A percentile compares a stretch with the other conserved stretches of the same genome.
phyloP scores from a whole-genome alignment of 768 basidiomycete species.

The Suillus subluteus region DNA sequence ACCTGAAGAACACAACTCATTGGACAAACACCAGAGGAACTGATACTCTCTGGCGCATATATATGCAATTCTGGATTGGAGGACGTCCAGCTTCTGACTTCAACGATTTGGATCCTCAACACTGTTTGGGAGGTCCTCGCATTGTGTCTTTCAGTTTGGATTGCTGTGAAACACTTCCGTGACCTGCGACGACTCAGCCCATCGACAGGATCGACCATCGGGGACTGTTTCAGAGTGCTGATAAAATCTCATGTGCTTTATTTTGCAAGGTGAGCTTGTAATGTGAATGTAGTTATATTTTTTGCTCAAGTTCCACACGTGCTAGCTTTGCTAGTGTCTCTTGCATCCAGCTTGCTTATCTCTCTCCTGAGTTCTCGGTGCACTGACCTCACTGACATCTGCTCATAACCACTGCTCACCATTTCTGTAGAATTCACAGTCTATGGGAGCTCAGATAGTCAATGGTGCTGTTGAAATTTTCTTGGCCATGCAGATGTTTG shows the following conservation, averaged over 20 bases:
- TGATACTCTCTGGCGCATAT: not conserved
- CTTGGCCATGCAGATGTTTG: too few relatives aligned
- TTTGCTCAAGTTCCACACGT: too few relatives aligned
- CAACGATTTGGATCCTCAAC: not conserved
- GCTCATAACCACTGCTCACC: too few relatives aligned
- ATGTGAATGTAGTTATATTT: not conserved
- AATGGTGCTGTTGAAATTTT: too few relatives aligned
- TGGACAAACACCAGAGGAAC: not conserved
- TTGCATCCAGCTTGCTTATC: too few relatives aligned
- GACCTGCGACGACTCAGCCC: not conserved
- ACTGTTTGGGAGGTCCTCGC: not conserved
- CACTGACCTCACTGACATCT: too few relatives aligned
- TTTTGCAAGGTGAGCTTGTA: not conserved
- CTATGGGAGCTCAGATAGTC: too few relatives aligned
- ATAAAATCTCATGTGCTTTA: not conserved
- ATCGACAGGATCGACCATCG: not conserved
- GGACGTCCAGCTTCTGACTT: not conserved
- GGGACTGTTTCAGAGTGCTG: not conserved
- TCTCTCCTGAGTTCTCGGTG: too few relatives aligned
- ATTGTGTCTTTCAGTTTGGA: not conserved
- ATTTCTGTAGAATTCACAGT: too few relatives aligned
- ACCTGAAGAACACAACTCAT: not conserved
- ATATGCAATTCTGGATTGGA: not conserved
- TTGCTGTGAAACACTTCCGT: not conserved
- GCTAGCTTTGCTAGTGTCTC: too few relatives aligned